Conservation (phyloP, 176 grass and related monocot species). For the Hyparrhenia diplandra region DNA sequence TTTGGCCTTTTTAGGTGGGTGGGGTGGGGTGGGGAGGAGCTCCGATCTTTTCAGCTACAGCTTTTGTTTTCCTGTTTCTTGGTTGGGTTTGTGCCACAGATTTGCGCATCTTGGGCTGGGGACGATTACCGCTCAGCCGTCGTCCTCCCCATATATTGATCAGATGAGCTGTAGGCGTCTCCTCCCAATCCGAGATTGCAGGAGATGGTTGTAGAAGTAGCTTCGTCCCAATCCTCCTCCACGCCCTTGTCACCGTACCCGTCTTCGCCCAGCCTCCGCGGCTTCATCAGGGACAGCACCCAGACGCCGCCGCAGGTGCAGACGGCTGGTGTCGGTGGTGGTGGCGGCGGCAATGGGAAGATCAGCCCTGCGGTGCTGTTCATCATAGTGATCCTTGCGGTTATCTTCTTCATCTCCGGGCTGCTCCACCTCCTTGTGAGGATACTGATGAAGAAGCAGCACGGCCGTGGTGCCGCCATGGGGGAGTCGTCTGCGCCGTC, state of each 20-base stretch:
- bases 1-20: constrained; percentile 37
- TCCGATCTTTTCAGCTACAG: constrained; percentile 25
- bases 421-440: constrained; percentile 60
- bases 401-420: constrained; percentile 73
- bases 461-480: not conserved
- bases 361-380: constrained; percentile 66
- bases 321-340: not conserved
- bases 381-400: constrained; percentile 62
- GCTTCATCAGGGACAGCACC: constrained; percentile 24
- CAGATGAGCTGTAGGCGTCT: constrained; percentile 33
- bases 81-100: constrained; percentile 6
- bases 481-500: not conserved
- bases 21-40: not conserved
- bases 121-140: not conserved
- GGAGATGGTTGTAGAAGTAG: constrained; percentile 36
- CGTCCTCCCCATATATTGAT: not conserved
- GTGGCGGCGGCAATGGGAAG: constrained; percentile 17
- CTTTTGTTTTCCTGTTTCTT: constrained; percentile 17
- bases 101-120: not conserved
- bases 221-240: constrained; percentile 20
- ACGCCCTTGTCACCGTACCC: not conserved
- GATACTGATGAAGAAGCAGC: constrained; percentile 56
- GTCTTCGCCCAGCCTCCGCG: not conserved
- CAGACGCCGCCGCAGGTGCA: constrained; percentile 19
- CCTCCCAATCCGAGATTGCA: constrained; percentile 27